These are phyloP conservation scores for Eutypella sp. DNA, from an alignment of 2,329 filamentous ascomycete species.

Conservation along the genomic window DNA sequence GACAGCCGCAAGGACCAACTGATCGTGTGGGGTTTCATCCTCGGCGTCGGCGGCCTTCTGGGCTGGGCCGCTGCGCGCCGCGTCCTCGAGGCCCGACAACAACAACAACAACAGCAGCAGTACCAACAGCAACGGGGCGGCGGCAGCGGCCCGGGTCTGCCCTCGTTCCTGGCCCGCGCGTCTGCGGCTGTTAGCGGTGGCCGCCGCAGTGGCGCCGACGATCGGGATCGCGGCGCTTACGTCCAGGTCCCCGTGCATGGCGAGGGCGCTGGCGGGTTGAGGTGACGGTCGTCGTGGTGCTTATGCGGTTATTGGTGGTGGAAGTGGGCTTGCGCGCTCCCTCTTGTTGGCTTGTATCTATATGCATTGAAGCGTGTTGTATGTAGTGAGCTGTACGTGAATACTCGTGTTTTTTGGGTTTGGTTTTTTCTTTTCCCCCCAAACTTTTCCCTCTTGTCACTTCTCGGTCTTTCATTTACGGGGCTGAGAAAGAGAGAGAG, in stretches of 20 bases:
- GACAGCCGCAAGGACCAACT: constrained; percentile 63
- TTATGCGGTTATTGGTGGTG: no score
- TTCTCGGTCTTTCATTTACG: no score
- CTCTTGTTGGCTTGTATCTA: no score
- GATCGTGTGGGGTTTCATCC: constrained; percentile 60
- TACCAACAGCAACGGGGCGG: constrained; percentile 8
- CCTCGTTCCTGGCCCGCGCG: constrained; percentile 4
- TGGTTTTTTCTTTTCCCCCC: no score
- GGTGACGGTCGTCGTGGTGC: no score
- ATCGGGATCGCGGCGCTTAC: constrained; percentile 21
- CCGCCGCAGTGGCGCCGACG: neutral
- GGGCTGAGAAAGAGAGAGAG: no score
- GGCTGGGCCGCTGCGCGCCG: constrained; percentile 54
- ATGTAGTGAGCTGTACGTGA: no score
- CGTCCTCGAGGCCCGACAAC: constrained; percentile 37
- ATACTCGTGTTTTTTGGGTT: no score
- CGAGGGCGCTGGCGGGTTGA: constrained; percentile 1
- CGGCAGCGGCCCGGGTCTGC: constrained; percentile 6
- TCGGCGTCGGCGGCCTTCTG: constrained; percentile 53
- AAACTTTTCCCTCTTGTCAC: no score
- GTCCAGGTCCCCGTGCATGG: constrained; percentile 14
- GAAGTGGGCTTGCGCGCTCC: no score
- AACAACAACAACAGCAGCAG: no score
- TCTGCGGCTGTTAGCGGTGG: constrained; percentile 4
- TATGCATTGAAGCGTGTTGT: no score